These are phyloP conservation scores for Aspergillus aculeatus DNA, from an alignment of 2,329 filamentous ascomycete genomes.

Conservation along the genomic window DNA sequence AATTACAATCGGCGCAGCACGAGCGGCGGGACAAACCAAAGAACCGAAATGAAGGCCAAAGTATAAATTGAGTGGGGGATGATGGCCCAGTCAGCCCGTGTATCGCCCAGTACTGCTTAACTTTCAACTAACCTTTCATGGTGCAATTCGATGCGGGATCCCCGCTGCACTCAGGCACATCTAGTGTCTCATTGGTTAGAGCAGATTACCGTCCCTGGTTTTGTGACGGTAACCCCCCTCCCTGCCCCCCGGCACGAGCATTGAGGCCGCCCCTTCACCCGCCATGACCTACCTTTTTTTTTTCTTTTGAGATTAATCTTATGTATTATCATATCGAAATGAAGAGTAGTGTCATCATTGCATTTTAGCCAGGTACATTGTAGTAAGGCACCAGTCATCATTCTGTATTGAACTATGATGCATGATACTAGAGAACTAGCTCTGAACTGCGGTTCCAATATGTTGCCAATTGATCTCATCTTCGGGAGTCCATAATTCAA, in stretches of 20 bases:
- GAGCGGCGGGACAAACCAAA: conserved; percentile 2
- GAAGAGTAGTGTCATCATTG: no score
- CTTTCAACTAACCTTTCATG: conserved; percentile 7
- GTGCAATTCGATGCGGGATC: not conserved
- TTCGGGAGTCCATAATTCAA: not conserved
- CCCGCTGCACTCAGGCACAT: conserved; percentile 8
- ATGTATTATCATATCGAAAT: not conserved
- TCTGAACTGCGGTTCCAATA: no score
- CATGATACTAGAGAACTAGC: no score
- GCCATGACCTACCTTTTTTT: not conserved
- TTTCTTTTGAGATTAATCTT: not conserved
- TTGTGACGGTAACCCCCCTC: conserved; percentile 15
- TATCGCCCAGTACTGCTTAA: not conserved
- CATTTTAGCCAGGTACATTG: no score
- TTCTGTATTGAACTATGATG: no score
- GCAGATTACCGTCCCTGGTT: conserved; percentile 26
- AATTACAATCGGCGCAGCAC: conserved; percentile 15
- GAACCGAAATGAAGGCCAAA: conserved; percentile 24
- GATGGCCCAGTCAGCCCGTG: conserved; percentile 13
- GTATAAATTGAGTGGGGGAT: conserved; percentile 8
- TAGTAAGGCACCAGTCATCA: no score
- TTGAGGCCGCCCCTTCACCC: not conserved
- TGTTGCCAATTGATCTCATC: not conserved
- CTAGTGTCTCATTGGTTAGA: conserved; percentile 7
- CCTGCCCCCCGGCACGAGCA: no score